Evolutionary conservation across 1,284 basidiomycete species (phyloP).

Genomic region (Exobasidium rhododendri): DNA sequence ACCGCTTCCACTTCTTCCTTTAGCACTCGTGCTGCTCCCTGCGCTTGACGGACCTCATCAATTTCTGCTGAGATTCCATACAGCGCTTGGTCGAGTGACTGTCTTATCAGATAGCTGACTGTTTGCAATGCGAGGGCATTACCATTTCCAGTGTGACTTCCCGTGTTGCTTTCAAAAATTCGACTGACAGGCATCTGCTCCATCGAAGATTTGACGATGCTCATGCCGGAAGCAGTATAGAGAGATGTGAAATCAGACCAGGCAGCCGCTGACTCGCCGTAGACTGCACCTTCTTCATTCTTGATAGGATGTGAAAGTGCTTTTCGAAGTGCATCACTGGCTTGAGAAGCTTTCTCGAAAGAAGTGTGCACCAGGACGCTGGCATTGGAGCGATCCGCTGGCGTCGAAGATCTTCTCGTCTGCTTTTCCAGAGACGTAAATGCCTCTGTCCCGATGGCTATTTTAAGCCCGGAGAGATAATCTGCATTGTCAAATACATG

Average conservation of each 20-base stretch:
- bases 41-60: constrained; percentile 4
- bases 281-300: not conserved
- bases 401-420: not conserved
- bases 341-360: not conserved
- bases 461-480: not conserved
- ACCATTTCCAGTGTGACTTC: not conserved
- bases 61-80: not conserved
- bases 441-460: not conserved
- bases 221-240: constrained; percentile 3
- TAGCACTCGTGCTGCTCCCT: constrained; percentile 3
- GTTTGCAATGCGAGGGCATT: not conserved
- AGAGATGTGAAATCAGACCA: constrained; percentile 10
- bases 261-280: not conserved
- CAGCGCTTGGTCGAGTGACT: constrained; percentile 4
- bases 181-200: not conserved
- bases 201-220: not conserved
- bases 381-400: not conserved
- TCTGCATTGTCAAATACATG: not conserved
- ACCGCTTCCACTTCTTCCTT: not conserved
- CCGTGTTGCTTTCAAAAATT: not conserved
- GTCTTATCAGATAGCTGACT: not conserved
- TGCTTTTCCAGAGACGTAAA: not conserved
- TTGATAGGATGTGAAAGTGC: not conserved
- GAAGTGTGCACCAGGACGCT: constrained; percentile 2
- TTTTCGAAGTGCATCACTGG: constrained; percentile 5